These are phyloP conservation scores for Pachyrhizus erosus DNA, from an alignment of 306 rosid species.

Conservation along the genomic window DNA sequence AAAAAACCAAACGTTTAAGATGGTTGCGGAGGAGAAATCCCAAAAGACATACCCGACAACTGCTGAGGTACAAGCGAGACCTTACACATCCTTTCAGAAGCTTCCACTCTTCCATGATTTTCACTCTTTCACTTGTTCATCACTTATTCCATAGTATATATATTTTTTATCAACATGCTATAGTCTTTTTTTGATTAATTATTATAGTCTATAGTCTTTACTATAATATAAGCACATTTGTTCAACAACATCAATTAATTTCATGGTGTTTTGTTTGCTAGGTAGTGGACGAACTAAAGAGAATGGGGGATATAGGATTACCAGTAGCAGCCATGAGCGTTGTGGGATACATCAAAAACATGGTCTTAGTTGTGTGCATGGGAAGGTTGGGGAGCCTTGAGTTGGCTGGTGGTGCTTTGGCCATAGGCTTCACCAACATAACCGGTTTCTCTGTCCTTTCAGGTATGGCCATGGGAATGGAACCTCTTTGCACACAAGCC, in stretches of 20 bases:
- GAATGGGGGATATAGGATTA: slow-evolving; percentile 66
- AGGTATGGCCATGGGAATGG: slow-evolving; percentile 85
- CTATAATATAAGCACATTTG: background rate
- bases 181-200: no score
- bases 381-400: slow-evolving; percentile 80
- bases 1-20: slow-evolving; percentile 32
- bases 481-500: slow-evolving; percentile 77
- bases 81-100: slow-evolving; percentile 24
- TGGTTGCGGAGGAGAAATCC: slow-evolving; percentile 50
- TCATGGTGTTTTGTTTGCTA: slow-evolving; percentile 18
- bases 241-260: background rate
- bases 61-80: slow-evolving; percentile 47
- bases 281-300: slow-evolving; percentile 78
- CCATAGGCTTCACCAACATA: slow-evolving; percentile 84
- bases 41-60: slow-evolving; percentile 54
- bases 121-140: background rate
- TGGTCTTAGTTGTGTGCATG: slow-evolving; percentile 76
- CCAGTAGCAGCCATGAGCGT: slow-evolving; percentile 79
- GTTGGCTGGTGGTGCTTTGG: slow-evolving; percentile 77
- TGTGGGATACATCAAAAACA: slow-evolving; percentile 73
- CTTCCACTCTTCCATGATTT: slow-evolving; percentile 29
- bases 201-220: background rate
- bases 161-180: background rate
- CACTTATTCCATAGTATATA: background rate
- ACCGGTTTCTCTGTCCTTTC: slow-evolving; percentile 80